These are phyloP conservation scores for Ananas comosus DNA, from an alignment of 176 grass and related monocot species.

Conservation along the genomic window DNA sequence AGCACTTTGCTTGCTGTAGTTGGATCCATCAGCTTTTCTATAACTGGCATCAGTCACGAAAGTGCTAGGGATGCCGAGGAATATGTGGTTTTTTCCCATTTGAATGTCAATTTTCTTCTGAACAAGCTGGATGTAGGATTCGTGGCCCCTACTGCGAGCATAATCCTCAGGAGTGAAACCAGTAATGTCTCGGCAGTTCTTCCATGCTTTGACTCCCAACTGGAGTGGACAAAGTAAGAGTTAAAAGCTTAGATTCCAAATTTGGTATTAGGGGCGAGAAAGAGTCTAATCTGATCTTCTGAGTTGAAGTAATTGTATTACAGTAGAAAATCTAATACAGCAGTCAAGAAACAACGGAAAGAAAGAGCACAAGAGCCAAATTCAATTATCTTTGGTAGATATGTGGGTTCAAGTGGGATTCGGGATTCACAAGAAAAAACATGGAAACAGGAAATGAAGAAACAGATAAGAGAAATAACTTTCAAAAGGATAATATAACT, in stretches of 20 bases:
- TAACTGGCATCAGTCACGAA: constrained; percentile 6
- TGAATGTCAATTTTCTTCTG: constrained; percentile 86
- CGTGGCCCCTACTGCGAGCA: constrained; percentile 43
- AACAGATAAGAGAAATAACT: no score
- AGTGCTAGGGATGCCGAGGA: constrained; percentile 46
- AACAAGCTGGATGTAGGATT: constrained; percentile 59
- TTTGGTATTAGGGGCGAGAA: constrained; percentile 1
- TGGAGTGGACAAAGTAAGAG: constrained; percentile 16
- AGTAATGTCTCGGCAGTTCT: constrained; percentile 35
- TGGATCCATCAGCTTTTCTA: constrained; percentile 27
- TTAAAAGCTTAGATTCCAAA: background rate
- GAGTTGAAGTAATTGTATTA: no score
- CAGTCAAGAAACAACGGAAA: no score
- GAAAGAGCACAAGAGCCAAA: no score
- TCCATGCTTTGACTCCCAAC: constrained; percentile 80
- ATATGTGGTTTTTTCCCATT: constrained; percentile 40
- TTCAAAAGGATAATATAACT: no score
- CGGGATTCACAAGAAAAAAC: no score
- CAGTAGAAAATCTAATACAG: no score
- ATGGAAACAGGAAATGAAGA: no score
- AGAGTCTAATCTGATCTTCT: no score
- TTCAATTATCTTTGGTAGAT: no score
- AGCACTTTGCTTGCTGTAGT: constrained; percentile 28
- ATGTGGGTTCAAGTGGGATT: no score
- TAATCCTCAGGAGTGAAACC: constrained; percentile 82